Evolutionary conservation across 768 basidiomycete genomes (phyloP), one percentile per base, ranked within the genome.

Genomic region (Daedaleopsis nitida): DNA sequence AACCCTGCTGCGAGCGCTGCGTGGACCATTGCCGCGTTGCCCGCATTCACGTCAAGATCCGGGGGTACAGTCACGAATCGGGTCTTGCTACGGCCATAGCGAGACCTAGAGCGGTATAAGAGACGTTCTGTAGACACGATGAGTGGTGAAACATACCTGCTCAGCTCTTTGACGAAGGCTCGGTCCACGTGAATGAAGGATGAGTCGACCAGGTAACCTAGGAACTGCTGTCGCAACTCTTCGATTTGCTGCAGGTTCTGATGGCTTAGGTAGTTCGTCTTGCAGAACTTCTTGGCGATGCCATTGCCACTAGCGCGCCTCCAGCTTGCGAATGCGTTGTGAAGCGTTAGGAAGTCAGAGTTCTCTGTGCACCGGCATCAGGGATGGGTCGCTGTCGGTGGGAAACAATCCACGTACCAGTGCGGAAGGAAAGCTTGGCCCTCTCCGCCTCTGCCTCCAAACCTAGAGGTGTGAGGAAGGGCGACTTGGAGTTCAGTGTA

Each of bases 231-330:
- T 32, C 96, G 86, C 38, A 98, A 81, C 70, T 98, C 96, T 73
- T 98, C 96, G 34, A 99, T 96, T 74, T 97, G 94, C 75, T 94
- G 88, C 52, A 99, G 77, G 70, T 94, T 98, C 87, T 94, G 93
- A 66, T 94, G 86, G 64, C 91, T 94, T 38, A 96, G 78, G 66
- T 85, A 96, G 70, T 91, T 91, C 50, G 76, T 77, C 66, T 86
- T 82, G 73, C 94, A 96, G 70, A 95, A 95, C 57, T 88, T 86
- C 58, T 86, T 80, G 56, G 86, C 86, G 66, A 81, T 76, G 19
- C 72, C 69, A 65, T 90, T 92, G 8, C 83, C 78, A 27, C 82
- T 90, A 37, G 88, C 90, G 60, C 83, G 80, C 32, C 96, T 81
- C 95, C 96, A 98, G 62, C 86, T 88, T 6, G 86, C 75, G 75